Conservation (phyloP, 1,139 yeast genomes). For the Yamadazyma buinensis region DNA sequence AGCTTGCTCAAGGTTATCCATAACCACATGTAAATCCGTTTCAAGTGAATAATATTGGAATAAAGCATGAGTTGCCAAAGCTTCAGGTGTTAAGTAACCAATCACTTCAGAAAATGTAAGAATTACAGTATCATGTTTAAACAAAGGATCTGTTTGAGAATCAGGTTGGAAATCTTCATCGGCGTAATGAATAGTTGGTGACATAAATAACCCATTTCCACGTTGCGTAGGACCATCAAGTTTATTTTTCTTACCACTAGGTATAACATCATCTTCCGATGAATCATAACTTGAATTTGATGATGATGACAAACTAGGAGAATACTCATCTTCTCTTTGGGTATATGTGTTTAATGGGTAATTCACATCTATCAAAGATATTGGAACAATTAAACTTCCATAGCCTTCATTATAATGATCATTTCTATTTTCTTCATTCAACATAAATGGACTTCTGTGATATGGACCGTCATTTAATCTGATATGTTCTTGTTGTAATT, state of each 20-base stretch:
- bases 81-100: slow-evolving; percentile 34
- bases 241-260: neutral
- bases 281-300: neutral
- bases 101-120: slow-evolving; percentile 47
- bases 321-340: slow-evolving; percentile 1
- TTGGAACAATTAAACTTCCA: slow-evolving; percentile 57
- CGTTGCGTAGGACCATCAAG: neutral
- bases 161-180: slow-evolving; percentile 45
- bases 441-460: slow-evolving; percentile 70
- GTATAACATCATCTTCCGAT: neutral
- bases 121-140: slow-evolving; percentile 54
- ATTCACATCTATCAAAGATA: slow-evolving; percentile 63
- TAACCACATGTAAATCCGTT: slow-evolving; percentile 41
- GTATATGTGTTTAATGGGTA: slow-evolving; percentile 46
- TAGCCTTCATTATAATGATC: slow-evolving; percentile 41
- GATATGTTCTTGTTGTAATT: slow-evolving; percentile 62
- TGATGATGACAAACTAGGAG: slow-evolving; percentile 2
- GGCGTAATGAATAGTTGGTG: slow-evolving; percentile 36
- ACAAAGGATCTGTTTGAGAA: slow-evolving; percentile 35
- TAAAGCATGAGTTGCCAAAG: slow-evolving; percentile 26
- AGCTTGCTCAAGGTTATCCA: slow-evolving; percentile 67
- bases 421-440: slow-evolving; percentile 48
- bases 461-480: slow-evolving; percentile 76
- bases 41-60: slow-evolving; percentile 31
- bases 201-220: slow-evolving; percentile 8